Evolutionary conservation across 352 stramenopile genomes (phyloP).

Genomic region (Globisporangium cystogenes): DNA sequence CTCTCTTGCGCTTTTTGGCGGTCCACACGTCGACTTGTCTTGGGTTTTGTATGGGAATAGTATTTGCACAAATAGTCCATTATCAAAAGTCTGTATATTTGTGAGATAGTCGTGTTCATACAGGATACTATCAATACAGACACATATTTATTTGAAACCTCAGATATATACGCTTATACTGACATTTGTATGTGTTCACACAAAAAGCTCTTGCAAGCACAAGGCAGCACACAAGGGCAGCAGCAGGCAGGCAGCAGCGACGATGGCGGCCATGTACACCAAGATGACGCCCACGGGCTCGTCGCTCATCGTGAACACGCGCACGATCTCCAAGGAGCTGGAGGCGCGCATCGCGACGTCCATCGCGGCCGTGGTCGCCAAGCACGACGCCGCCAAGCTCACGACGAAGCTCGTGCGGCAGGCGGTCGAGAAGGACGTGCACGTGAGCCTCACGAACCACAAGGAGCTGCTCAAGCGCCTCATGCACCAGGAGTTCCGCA

Average conservation of each 20-base stretch:
- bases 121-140: too few species aligned
- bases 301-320: conserved; percentile 65
- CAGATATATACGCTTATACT: too few species aligned
- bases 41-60: too few species aligned
- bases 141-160: too few species aligned
- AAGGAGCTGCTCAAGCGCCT: conserved; percentile 87
- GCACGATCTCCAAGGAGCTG: conserved; percentile 78
- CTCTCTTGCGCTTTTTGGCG: background rate
- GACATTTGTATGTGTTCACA: too few species aligned
- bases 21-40: background rate
- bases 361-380: conserved; percentile 61
- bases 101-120: too few species aligned
- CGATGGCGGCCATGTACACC: conserved; percentile 63
- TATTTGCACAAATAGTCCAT: too few species aligned
- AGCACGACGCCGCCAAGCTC: conserved; percentile 58
- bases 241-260: too few species aligned
- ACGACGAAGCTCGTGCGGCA: conserved; percentile 80
- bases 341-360: conserved; percentile 71
- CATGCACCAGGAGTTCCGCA: conserved; percentile 82
- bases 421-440: conserved; percentile 81
- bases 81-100: too few species aligned
- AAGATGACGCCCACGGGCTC: conserved; percentile 70
- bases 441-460: conserved; percentile 81
- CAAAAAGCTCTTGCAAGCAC: too few species aligned
- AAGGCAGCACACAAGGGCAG: too few species aligned